Evolutionary conservation across 2,329 filamentous ascomycete genomes (phyloP).

Genomic region (Myotisia sp.): DNA sequence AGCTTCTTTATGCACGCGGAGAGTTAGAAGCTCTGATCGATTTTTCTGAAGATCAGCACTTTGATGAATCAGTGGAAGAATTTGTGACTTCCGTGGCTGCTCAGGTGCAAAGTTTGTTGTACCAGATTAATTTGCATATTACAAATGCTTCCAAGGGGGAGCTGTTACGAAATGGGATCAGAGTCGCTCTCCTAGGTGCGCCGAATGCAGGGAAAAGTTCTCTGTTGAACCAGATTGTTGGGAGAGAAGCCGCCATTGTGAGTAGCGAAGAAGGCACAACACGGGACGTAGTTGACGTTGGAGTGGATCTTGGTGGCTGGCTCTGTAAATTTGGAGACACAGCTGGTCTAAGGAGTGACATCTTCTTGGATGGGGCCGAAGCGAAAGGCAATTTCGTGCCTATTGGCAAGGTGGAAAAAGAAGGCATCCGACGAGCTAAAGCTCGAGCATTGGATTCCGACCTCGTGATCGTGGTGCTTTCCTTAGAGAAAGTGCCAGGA

Average conservation of each 20-base stretch:
- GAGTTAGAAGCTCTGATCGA: conserved; percentile 94
- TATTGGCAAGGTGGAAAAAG: conserved; percentile 66
- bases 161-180: conserved; percentile 70
- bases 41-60: conserved; percentile 94
- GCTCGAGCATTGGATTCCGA: conserved; percentile 70
- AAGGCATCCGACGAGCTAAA: conserved; percentile 79
- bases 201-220: conserved; percentile 95
- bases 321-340: conserved; percentile 92
- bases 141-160: conserved; percentile 68
- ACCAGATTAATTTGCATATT: conserved; percentile 54
- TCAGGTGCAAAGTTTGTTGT: conserved; percentile 48
- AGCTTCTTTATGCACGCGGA: conserved; percentile 65
- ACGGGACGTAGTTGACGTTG: conserved; percentile 81
- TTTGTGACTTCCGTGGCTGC: conserved; percentile 54
- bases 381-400: conserved; percentile 6
- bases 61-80: conserved; percentile 68
- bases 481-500: conserved; percentile 43
- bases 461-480: conserved; percentile 66
- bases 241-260: conserved; percentile 87
- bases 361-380: conserved; percentile 9
- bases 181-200: conserved; percentile 71
- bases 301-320: conserved; percentile 76
- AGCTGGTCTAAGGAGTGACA: conserved; percentile 58
- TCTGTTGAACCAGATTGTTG: conserved; percentile 76
- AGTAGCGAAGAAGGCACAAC: conserved; percentile 88